A percentile compares a stretch with the other conserved stretches of the same genome.
These are phyloP conservation scores for Neofusicoccum laricinum DNA, from an alignment of 2,329 filamentous ascomycete species.

Conservation along the genomic window DNA sequence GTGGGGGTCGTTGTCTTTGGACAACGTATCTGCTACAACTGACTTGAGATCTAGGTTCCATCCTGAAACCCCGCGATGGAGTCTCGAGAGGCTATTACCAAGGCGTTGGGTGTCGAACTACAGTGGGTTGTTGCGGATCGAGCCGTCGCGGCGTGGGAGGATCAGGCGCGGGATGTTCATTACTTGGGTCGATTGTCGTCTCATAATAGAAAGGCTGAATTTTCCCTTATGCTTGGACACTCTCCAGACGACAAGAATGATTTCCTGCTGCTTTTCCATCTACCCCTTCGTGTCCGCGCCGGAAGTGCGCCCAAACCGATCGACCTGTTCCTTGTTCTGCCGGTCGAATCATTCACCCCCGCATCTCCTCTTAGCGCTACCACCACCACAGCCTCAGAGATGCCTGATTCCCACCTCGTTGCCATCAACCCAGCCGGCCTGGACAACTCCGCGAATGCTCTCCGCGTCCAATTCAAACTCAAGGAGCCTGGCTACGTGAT, in stretches of 20 bases:
- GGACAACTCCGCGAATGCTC: background rate
- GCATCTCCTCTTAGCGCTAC: background rate
- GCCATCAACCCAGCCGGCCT: background rate
- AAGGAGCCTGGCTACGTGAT: background rate
- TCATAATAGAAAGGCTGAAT: conserved; percentile 14
- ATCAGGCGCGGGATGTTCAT: background rate
- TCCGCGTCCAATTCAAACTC: background rate
- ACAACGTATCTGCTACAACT: background rate
- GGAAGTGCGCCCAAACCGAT: background rate
- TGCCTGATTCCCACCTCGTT: background rate
- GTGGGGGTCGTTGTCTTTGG: background rate
- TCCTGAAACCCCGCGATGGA: background rate
- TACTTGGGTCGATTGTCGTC: conserved; percentile 6
- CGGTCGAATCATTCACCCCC: background rate
- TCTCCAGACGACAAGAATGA: background rate
- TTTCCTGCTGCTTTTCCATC: background rate
- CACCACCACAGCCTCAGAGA: background rate
- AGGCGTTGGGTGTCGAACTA: background rate
- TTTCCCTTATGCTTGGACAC: conserved; percentile 8
- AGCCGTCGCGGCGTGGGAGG: background rate
- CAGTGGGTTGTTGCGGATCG: background rate
- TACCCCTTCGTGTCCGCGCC: background rate
- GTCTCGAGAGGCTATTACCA: background rate
- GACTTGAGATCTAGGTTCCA: background rate
- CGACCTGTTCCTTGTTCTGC: background rate